Conservation (phyloP, 78 protist species). For the Dictyostelium capitatum region DNA sequence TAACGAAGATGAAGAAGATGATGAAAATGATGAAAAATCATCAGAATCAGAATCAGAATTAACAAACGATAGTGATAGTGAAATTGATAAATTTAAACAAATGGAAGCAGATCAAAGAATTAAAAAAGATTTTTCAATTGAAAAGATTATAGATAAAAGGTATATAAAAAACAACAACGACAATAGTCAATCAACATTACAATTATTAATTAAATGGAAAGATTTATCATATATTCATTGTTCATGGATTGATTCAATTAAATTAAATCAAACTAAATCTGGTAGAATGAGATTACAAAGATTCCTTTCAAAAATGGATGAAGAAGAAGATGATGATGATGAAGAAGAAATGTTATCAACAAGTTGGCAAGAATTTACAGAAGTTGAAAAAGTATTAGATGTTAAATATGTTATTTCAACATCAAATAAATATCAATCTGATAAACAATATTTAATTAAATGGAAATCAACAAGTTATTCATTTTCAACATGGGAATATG, state of each 20-base stretch:
- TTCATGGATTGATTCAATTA: conserved; percentile 50
- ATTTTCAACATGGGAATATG: conserved; percentile 91
- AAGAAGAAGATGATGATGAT: neutral
- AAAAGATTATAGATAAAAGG: conserved; percentile 48
- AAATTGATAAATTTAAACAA: conserved; percentile 26
- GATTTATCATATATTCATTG: conserved; percentile 80
- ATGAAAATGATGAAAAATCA: conserved; percentile 11
- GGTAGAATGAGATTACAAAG: conserved; percentile 56
- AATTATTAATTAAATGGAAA: conserved; percentile 70
- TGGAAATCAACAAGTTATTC: conserved; percentile 83
- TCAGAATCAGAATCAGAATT: neutral
- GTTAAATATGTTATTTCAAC: neutral
- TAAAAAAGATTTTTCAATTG: conserved; percentile 41
- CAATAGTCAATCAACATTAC: neutral
- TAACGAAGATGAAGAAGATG: neutral
- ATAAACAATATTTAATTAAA: conserved; percentile 77
- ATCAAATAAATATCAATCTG: conserved; percentile 10
- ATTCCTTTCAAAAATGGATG: neutral
- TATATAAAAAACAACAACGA: neutral
- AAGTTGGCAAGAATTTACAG: conserved; percentile 46
- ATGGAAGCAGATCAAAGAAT: conserved; percentile 16
- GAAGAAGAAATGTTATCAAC: neutral
- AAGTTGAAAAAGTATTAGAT: conserved; percentile 62
- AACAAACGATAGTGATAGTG: neutral
- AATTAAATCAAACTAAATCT: conserved; percentile 10